Percentiles rank a stretch among this genome's conserved stretches.
Conservation (phyloP, 352 stramenopile genomes). For the Bremia lactucae region DNA sequence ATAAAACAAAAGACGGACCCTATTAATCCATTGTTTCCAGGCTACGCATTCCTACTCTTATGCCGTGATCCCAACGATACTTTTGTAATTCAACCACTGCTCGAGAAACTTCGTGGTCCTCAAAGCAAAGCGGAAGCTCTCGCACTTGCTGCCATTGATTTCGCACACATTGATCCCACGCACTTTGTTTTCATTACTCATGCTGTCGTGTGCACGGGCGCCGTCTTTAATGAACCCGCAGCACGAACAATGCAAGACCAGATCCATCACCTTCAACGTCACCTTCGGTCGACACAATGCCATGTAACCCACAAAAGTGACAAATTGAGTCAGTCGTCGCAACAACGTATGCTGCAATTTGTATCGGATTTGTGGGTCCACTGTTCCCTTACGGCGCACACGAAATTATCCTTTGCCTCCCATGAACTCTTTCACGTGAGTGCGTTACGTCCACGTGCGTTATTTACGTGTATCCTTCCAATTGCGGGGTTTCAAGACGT, state of each 20-base stretch:
- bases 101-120: constrained; percentile 27
- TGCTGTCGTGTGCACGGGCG: constrained; percentile 49
- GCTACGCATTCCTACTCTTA: constrained; percentile 48
- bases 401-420: constrained; percentile 34
- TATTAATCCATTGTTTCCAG: no score
- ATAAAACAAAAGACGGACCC: no score
- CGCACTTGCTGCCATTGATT: constrained; percentile 36
- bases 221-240: constrained; percentile 20
- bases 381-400: constrained; percentile 42
- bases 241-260: constrained; percentile 19
- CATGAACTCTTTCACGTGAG: constrained; percentile 39
- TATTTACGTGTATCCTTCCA: constrained; percentile 37
- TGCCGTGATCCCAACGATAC: constrained; percentile 39
- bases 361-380: constrained; percentile 68
- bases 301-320: not conserved
- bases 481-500: constrained; percentile 40
- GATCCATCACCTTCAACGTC: constrained; percentile 20
- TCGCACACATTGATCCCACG: constrained; percentile 31
- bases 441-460: constrained; percentile 25
- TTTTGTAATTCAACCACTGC: constrained; percentile 25
- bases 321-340: constrained; percentile 6
- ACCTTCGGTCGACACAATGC: not conserved
- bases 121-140: constrained; percentile 29
- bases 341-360: constrained; percentile 30
- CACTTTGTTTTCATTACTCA: constrained; percentile 64